Base-by-base conservation (phyloP, 2,329 filamentous ascomycete species). In the Epichloe sp. region DNA sequence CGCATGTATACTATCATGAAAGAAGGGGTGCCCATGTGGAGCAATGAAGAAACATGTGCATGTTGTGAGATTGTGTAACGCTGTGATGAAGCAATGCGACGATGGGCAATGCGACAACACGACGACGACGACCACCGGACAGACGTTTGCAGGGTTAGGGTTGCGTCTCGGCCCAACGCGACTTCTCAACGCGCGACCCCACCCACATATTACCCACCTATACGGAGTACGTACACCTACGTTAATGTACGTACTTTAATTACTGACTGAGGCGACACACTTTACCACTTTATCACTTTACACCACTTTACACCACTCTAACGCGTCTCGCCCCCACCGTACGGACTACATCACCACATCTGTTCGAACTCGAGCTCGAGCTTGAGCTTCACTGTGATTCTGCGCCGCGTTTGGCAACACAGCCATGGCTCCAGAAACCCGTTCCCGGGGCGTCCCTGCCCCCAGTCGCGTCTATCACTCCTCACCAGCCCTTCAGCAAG, bases 381-480 rank as follows among this genome's bases (percentile, higher is more conserved):
- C 31, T 17, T 8, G 15, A 46, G 34, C 43, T 34, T 31, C n/a
- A 31, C 26, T 44, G 21, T 44, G 3, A 8, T 40, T 38, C 8
- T 19, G 12, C 11, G 17, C 12, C 8, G 21, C 12, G 14, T 43
- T 23, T 43, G 15, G 3, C 7, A 11, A 26, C 23, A 26, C 41
- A 7, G 15, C 40, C 10, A 49, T 49, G 48, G 48, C 48, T 19
- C 65, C 68, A 5, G 58, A 63, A 51, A 69, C 67, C 44, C 66
- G 67, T 47, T 68, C 68, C n/a, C 59, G 66, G 43, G 66, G 66
- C 48, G 60, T 60, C 47, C 59, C 65, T 34, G 58, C 64, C n/a
- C 59, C 68, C 17, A 65, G 62, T 50, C 63, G 66, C 37, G 61
- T 70, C 53, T 72, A 71, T 54, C 62, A 66, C 55, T 65, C 68